These are phyloP conservation scores for Purpureocillium lavendulum DNA, from an alignment of 2,329 filamentous ascomycete genomes.

Conservation along the genomic window DNA sequence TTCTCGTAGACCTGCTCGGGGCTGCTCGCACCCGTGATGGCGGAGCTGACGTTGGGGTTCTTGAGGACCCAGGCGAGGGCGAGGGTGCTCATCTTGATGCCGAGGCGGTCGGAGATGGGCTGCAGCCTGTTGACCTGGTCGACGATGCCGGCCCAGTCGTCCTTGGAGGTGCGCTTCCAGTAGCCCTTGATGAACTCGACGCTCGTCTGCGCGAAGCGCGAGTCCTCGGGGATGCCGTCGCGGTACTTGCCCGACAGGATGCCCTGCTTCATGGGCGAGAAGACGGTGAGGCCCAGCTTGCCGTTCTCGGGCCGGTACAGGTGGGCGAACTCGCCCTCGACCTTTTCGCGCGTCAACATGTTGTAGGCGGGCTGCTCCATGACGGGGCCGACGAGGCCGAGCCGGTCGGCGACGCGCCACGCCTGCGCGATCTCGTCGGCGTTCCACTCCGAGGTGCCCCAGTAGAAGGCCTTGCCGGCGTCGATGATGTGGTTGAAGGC, in stretches of 20 bases:
- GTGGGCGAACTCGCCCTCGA: slow-evolving; percentile 54
- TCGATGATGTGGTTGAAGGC: slow-evolving; percentile 65
- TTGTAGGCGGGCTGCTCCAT: slow-evolving; percentile 63
- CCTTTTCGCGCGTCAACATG: slow-evolving; percentile 50
- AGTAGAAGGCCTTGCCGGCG: slow-evolving; percentile 61
- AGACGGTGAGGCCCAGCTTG: slow-evolving; percentile 51
- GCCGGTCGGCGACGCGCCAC: slow-evolving; percentile 50
- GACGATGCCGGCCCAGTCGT: slow-evolving; percentile 47
- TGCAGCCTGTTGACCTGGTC: slow-evolving; percentile 51
- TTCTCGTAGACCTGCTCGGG: slow-evolving; percentile 54
- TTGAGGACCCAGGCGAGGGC: slow-evolving; percentile 56
- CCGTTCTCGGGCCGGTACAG: slow-evolving; percentile 49
- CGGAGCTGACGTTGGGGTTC: slow-evolving; percentile 53
- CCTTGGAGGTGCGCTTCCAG: slow-evolving; percentile 41
- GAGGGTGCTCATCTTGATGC: slow-evolving; percentile 45
- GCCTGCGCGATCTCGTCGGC: slow-evolving; percentile 58
- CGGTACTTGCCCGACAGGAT: slow-evolving; percentile 62
- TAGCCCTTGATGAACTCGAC: slow-evolving; percentile 47
- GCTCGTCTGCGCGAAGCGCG: slow-evolving; percentile 46
- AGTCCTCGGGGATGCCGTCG: slow-evolving; percentile 50
- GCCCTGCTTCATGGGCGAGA: slow-evolving; percentile 48
- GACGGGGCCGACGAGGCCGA: slow-evolving; percentile 53
- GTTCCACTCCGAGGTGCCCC: slow-evolving; percentile 62
- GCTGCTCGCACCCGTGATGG: slow-evolving; percentile 52
- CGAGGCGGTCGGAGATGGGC: slow-evolving; percentile 57